Percentiles rank a stretch among this genome's conserved stretches.
Evolutionary conservation across 192 early-diverging fungal genomes (phyloP).

Genomic region (Piromyces sp.): DNA sequence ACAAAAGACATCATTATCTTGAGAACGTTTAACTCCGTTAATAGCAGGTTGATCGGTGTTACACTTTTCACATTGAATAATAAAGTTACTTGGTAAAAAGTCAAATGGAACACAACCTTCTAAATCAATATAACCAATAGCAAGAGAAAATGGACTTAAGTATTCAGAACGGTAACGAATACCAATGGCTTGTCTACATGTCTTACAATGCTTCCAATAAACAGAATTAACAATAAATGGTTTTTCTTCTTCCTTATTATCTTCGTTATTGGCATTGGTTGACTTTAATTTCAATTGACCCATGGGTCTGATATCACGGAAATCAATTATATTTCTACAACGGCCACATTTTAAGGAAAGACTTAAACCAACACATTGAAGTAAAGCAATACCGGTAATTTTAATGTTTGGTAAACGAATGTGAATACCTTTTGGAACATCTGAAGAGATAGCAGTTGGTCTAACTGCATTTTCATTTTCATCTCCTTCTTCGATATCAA

Average conservation of each 20-base stretch:
- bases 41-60: conserved; percentile 13
- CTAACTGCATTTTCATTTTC: conserved; percentile 3
- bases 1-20: conserved; percentile 10
- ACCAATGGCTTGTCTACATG: conserved; percentile 9
- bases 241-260: conserved; percentile 3
- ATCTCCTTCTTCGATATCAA: neutral
- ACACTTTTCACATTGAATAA: conserved; percentile 54
- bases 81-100: conserved; percentile 50
- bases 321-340: conserved; percentile 50
- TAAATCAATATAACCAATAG: conserved; percentile 57
- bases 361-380: conserved; percentile 43
- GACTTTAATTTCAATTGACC: neutral
- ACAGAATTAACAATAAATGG: conserved; percentile 1
- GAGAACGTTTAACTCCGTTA: conserved; percentile 7
- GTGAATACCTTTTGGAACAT: conserved; percentile 47
- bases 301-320: conserved; percentile 27
- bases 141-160: conserved; percentile 27
- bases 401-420: conserved; percentile 43
- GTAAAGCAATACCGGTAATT: conserved; percentile 45
- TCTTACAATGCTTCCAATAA: conserved; percentile 3
- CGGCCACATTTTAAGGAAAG: conserved; percentile 52
- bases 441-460: conserved; percentile 5
- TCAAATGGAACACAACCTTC: conserved; percentile 50
- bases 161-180: conserved; percentile 40
- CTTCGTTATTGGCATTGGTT: neutral